Evolutionary conservation across 164 flowering plant genomes (phyloP).

Genomic region (Vitis rotundifolia): DNA sequence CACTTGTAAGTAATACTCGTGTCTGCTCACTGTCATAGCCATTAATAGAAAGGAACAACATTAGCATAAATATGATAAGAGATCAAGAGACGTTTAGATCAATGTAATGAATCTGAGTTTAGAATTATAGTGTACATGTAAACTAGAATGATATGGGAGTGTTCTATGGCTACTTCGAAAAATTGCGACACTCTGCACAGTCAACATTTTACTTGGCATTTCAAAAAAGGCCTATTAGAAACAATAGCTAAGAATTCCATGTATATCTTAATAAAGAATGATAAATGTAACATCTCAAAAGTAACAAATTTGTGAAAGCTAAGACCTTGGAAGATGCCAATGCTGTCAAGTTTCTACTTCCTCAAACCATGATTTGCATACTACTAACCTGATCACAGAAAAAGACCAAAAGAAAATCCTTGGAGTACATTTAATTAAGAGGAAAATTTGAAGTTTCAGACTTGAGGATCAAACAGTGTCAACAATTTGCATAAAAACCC

Average conservation of each 20-base stretch:
- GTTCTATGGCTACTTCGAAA: too few species aligned
- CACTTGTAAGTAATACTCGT: slow-evolving; percentile 53
- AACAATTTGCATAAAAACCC: background rate
- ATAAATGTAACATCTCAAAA: too few species aligned
- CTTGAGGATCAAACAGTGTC: background rate
- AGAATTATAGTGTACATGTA: too few species aligned
- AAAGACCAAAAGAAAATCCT: background rate
- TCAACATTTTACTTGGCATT: too few species aligned
- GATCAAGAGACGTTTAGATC: background rate
- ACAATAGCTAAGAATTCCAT: too few species aligned
- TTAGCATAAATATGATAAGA: too few species aligned
- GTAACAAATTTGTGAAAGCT: too few species aligned
- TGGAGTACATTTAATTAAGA: background rate
- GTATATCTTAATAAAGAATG: too few species aligned
- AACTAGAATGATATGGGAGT: too few species aligned
- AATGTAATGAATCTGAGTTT: too few species aligned
- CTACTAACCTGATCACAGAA: background rate
- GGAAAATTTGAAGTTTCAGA: background rate
- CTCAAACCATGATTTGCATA: background rate
- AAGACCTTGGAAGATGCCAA: background rate
- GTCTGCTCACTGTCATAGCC: slow-evolving; percentile 54
- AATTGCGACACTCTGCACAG: background rate
- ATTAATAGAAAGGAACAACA: background rate
- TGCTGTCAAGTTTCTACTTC: background rate
- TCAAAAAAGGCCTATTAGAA: too few species aligned